phyloP scores from a whole-genome alignment of 805 yeast species.

The Yarrowia sp. region DNA sequence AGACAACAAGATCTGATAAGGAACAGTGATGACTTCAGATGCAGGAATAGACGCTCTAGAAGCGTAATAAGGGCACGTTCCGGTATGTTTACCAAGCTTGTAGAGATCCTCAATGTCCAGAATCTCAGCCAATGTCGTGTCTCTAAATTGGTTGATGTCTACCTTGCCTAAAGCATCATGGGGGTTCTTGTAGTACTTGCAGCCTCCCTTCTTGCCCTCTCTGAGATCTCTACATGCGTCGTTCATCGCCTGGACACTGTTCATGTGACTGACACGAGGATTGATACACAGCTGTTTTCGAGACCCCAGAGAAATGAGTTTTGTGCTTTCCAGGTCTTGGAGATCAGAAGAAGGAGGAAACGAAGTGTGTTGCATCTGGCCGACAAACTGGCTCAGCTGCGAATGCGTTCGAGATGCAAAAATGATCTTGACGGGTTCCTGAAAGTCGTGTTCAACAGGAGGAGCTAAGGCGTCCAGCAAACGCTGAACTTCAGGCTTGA shows the following conservation, averaged over 20 bases:
- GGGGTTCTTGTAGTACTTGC: conserved; percentile 54
- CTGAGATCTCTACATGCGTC: conserved; percentile 83
- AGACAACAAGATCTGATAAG: conserved; percentile 80
- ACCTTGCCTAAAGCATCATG: conserved; percentile 49
- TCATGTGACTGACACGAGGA: conserved; percentile 60
- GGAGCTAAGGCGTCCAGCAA: conserved; percentile 13
- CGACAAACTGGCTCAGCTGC: conserved; percentile 79
- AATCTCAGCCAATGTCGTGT: conserved; percentile 61
- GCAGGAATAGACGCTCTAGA: conserved; percentile 61
- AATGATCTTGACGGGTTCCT: conserved; percentile 57
- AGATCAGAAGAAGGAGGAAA: conserved; percentile 47
- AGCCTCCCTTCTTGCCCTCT: conserved; percentile 51
- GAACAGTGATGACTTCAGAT: conserved; percentile 81
- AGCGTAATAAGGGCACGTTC: conserved; percentile 84
- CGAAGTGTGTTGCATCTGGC: conserved; percentile 54
- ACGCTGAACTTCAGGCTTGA: conserved; percentile 5
- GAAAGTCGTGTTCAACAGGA: conserved; percentile 39
- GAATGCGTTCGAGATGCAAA: conserved; percentile 92
- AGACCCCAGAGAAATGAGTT: conserved; percentile 79
- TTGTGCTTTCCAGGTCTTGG: conserved; percentile 59
- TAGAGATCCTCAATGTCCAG: conserved; percentile 83
- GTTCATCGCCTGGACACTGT: conserved; percentile 64
- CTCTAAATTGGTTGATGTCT: conserved; percentile 57
- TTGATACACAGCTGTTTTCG: conserved; percentile 85
- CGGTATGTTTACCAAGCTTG: conserved; percentile 60